Conservation (phyloP, 129 eudicot species). For the Sambucus nigra region DNA sequence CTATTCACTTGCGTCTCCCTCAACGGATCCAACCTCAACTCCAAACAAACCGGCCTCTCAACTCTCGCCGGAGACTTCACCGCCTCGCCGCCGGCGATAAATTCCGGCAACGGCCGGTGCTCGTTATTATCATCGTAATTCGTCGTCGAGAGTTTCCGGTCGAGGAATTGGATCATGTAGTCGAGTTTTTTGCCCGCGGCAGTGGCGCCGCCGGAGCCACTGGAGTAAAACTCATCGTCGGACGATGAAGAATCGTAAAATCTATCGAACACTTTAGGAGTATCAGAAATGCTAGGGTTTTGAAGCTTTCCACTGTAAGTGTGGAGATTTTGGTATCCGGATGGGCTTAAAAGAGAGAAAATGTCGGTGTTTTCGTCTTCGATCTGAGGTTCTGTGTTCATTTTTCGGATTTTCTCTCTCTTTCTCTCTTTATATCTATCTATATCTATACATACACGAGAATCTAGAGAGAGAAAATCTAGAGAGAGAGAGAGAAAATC, state of each 20-base stretch:
- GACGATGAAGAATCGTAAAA: conserved; percentile 61
- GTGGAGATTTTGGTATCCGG: no score
- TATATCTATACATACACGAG: no score
- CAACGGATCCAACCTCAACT: conserved; percentile 62
- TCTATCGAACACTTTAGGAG: conserved; percentile 65
- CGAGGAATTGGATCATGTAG: conserved; percentile 81
- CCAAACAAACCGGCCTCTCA: conserved; percentile 55
- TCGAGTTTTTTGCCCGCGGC: conserved; percentile 43
- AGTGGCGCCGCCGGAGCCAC: conserved; percentile 9
- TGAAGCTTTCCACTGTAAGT: no score
- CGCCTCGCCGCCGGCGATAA: conserved; percentile 59
- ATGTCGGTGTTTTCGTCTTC: no score
- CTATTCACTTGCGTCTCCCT: conserved; percentile 62
- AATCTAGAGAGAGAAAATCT: no score
- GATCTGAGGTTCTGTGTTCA: no score
- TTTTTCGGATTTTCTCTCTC: no score
- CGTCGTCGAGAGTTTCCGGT: conserved; percentile 48
- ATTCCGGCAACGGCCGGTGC: conserved; percentile 48
- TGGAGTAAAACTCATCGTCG: conserved; percentile 25
- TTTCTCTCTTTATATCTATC: no score
- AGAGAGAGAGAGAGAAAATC: no score
- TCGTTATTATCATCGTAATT: conserved; percentile 15
- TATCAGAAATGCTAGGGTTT: no score
- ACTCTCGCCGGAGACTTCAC: conserved; percentile 43
- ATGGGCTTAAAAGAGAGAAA: no score